Percentiles rank a stretch among this genome's conserved stretches.
Conservation (phyloP, 2,329 filamentous ascomycete genomes). For the Catunica adiposa region DNA sequence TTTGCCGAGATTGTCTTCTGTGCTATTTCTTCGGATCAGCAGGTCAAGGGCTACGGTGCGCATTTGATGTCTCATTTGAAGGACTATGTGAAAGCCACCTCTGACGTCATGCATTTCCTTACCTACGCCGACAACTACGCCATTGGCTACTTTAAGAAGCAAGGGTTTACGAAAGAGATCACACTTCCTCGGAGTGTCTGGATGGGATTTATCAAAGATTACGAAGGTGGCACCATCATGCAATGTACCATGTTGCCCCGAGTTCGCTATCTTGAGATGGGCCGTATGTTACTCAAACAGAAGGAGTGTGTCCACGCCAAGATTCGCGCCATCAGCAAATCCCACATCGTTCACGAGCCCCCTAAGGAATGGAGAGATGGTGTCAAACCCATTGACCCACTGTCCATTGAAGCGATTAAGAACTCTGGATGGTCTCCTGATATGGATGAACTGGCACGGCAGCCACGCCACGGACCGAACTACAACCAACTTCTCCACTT, state of each 20-base stretch:
- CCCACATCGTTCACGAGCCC: conserved; percentile 70
- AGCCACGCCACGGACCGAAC: conserved; percentile 88
- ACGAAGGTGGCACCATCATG: conserved; percentile 98
- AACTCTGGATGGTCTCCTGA: conserved; percentile 89
- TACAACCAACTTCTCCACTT: conserved; percentile 88
- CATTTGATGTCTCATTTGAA: conserved; percentile 97
- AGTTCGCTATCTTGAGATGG: conserved; percentile 82
- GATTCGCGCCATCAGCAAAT: conserved; percentile 79
- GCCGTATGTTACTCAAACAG: conserved; percentile 90
- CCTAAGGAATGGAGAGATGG: conserved; percentile 75
- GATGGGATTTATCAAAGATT: conserved; percentile 99
- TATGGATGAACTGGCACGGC: conserved; percentile 92
- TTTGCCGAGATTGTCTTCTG: conserved; percentile 99
- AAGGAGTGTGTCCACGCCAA: conserved; percentile 92
- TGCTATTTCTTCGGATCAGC: conserved; percentile 91
- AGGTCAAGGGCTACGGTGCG: conserved; percentile 95
- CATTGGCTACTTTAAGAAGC: conserved; percentile 98
- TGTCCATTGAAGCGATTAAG: conserved; percentile 75
- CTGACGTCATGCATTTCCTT: conserved; percentile 93
- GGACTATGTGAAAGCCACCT: conserved; percentile 94
- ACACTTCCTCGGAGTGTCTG: conserved; percentile 76
- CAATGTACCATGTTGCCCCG: conserved; percentile 95
- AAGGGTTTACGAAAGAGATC: conserved; percentile 97
- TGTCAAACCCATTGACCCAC: conserved; percentile 60
- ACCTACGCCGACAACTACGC: conserved; percentile 99